A percentile compares a stretch with the other conserved stretches of the same genome.
These are phyloP conservation scores for Komagataella mondaviorum DNA, from an alignment of 805 yeast species.

Conservation along the genomic window DNA sequence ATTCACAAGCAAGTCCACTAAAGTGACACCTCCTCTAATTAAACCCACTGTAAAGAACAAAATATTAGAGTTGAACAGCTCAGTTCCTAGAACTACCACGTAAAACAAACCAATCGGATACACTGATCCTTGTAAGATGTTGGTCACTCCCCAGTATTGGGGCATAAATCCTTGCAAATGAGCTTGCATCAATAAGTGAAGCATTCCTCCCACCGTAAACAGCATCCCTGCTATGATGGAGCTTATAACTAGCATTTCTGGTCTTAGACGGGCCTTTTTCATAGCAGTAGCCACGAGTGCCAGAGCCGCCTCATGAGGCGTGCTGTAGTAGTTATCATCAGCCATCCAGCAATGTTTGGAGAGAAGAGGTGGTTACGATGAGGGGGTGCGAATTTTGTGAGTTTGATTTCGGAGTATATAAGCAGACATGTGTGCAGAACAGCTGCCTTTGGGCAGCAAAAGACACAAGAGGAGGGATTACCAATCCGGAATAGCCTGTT, in stretches of 20 bases:
- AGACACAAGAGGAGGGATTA: neutral
- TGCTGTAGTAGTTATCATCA: slow-evolving; percentile 44
- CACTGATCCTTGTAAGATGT: slow-evolving; percentile 42
- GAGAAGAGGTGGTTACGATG: slow-evolving; percentile 1
- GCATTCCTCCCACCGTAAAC: slow-evolving; percentile 64
- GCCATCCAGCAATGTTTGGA: slow-evolving; percentile 10
- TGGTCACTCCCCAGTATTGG: slow-evolving; percentile 36
- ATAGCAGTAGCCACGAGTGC: slow-evolving; percentile 78
- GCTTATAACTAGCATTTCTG: slow-evolving; percentile 46
- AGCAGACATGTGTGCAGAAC: neutral
- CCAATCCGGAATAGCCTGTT: neutral
- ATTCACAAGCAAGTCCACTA: slow-evolving; percentile 47
- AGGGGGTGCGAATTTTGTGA: neutral
- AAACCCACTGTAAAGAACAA: slow-evolving; percentile 59
- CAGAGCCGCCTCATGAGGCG: slow-evolving; percentile 72
- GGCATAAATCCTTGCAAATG: slow-evolving; percentile 28
- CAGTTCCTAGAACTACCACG: slow-evolving; percentile 66
- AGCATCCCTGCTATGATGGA: slow-evolving; percentile 59
- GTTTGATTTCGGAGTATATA: neutral
- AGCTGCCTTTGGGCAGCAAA: neutral
- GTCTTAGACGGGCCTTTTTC: slow-evolving; percentile 62
- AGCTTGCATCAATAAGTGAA: slow-evolving; percentile 41
- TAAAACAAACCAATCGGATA: slow-evolving; percentile 66
- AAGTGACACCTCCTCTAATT: slow-evolving; percentile 54
- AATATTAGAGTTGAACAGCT: slow-evolving; percentile 63